These are phyloP conservation scores for Mollisia scopiformis DNA, from an alignment of 2,329 filamentous ascomycete genomes.

Conservation along the genomic window DNA sequence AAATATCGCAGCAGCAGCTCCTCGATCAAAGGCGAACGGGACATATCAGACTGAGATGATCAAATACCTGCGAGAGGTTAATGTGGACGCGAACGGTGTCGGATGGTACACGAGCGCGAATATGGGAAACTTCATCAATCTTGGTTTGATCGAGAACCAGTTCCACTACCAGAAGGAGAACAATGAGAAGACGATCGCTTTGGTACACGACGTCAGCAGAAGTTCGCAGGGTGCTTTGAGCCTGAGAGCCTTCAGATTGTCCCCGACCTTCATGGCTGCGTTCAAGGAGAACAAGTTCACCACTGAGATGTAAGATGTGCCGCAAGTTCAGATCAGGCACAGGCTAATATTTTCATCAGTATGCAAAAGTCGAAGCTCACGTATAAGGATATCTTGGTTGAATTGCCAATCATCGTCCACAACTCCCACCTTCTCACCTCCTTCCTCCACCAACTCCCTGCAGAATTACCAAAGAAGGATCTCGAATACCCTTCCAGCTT, in stretches of 20 bases:
- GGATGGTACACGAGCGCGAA: conserved; percentile 99
- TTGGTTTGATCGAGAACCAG: conserved; percentile 96
- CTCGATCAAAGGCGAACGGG: conserved; percentile 87
- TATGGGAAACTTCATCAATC: conserved; percentile 97
- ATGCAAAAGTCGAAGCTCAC: conserved; percentile 92
- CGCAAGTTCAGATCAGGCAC: not conserved
- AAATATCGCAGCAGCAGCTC: conserved; percentile 81
- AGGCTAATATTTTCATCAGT: conserved; percentile 49
- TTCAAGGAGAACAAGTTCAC: conserved; percentile 98
- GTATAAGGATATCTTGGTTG: conserved; percentile 91
- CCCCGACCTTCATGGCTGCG: conserved; percentile 82
- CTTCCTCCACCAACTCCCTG: conserved; percentile 89
- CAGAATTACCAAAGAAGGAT: conserved; percentile 64
- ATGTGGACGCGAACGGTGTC: conserved; percentile 96
- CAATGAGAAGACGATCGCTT: conserved; percentile 83
- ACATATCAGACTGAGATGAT: conserved; percentile 97
- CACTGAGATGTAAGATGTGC: conserved; percentile 75
- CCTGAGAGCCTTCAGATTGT: conserved; percentile 88
- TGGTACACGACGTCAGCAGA: conserved; percentile 94
- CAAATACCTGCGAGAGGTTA: conserved; percentile 93
- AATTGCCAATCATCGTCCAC: conserved; percentile 87
- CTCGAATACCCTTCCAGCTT: conserved; percentile 79
- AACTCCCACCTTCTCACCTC: conserved; percentile 97
- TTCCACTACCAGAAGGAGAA: conserved; percentile 92
- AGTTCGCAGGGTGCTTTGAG: conserved; percentile 91